Percentiles rank a stretch among this genome's conserved stretches.
Conservation (phyloP, 1,284 basidiomycete species). For the Cryptococcus sp. region DNA sequence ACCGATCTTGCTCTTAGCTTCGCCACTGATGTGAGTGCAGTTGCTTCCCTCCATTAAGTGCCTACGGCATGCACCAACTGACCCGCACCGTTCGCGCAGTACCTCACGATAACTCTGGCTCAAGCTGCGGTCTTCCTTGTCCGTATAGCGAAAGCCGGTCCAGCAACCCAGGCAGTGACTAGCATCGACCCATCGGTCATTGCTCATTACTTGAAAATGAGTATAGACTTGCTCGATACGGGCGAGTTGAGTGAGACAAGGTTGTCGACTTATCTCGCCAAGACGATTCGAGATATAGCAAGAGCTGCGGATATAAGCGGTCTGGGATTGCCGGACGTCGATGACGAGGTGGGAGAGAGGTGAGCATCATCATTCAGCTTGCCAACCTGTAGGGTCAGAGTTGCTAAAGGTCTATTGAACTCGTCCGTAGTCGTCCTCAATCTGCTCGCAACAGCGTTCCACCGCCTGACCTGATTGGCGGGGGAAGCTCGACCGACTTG, state of each 20-base stretch:
- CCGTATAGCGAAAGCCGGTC: constrained; percentile 28
- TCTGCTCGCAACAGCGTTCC: constrained; percentile 3
- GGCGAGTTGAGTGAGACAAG: constrained; percentile 35
- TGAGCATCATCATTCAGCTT: not conserved
- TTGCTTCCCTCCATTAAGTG: not conserved
- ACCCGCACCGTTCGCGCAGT: constrained; percentile 14
- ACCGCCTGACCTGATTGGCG: not conserved
- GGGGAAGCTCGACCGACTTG: constrained; percentile 2
- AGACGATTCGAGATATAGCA: constrained; percentile 34
- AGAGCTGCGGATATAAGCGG: constrained; percentile 24
- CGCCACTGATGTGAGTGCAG: constrained; percentile 37
- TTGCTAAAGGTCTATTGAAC: not conserved
- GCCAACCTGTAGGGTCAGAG: not conserved
- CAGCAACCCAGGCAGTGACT: constrained; percentile 16
- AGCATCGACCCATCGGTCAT: constrained; percentile 31
- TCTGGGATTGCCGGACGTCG: constrained; percentile 3
- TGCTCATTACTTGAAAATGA: constrained; percentile 34
- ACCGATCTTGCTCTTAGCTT: constrained; percentile 39
- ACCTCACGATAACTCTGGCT: constrained; percentile 39
- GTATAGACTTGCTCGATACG: constrained; percentile 29
- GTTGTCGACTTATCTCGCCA: constrained; percentile 34
- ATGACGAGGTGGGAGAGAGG: constrained; percentile 2
- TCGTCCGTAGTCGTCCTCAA: not conserved
- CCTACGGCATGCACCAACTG: not conserved
- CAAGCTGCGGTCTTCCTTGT: constrained; percentile 43